Evolutionary conservation across 2,329 filamentous ascomycete genomes (phyloP), one percentile per base, ranked within the genome.

Genomic region (Hypoxylon sp.): DNA sequence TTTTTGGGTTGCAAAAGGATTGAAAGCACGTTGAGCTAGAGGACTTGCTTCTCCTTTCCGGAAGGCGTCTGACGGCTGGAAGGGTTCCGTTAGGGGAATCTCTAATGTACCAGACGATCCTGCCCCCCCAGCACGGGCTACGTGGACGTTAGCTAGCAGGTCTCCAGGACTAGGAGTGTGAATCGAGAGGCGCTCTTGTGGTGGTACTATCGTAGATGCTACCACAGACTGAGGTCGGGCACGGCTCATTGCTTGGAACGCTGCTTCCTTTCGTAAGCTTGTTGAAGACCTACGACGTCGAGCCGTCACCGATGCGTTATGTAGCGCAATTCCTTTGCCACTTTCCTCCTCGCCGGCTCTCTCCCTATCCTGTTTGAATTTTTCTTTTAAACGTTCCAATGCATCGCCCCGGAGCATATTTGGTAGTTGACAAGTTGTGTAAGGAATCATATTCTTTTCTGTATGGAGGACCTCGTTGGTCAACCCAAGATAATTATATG

Each of bases 381-480:
- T 99, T 72, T 97, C 93, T 77, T 98, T 98, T 19, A 99, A 81
- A 19, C 95, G 86, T 68, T 92, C 89, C 38, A 99, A 77, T 0
- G 95, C 92, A 64, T 92, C 88, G 4, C 96, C 96, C 30, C 94
- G 90, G 6, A 99, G 84, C 65, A 96, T 91, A 73, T 97, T 97
- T 0, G 97, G 96, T 48, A 99, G 83, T 75, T 98, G 94, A 75
- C 94, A 96, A 19, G 90, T 91, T 0, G 95, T 98, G 77, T 94
- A 98, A 72, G 92, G 93, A 77, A 96, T 91, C 92, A 99, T 97
- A 69, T 93, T 90, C 77, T 93, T 93, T 77, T 99, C 96, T 0
- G 94, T 98, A 52, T 94, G 91, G 11, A 99, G 80, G 0, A 99
- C 95, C 75, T 99, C 96, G 41, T 90, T 93, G 0, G 93, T 97